phyloP scores from a whole-genome alignment of 306 rosid genomes.

The Sphenostylis stenocarpa region DNA sequence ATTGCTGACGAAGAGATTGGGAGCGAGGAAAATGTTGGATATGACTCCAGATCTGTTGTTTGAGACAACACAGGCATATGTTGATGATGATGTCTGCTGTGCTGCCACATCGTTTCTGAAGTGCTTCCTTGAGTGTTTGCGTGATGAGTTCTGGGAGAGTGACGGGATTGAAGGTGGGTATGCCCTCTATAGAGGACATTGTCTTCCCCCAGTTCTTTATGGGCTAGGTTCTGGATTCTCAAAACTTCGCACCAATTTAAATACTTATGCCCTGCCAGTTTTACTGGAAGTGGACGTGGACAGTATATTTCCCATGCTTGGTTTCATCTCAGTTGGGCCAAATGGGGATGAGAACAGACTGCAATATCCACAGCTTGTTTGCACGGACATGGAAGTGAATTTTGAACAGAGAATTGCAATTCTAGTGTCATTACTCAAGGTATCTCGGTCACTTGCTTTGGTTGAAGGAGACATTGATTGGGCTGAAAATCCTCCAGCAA shows the following conservation, averaged over 20 bases:
- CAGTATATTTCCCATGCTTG: conserved; percentile 84
- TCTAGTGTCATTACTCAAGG: conserved; percentile 92
- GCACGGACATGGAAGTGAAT: conserved; percentile 51
- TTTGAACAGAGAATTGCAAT: conserved; percentile 92
- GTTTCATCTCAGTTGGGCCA: conserved; percentile 70
- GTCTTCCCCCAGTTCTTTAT: conserved; percentile 71
- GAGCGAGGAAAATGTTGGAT: conserved; percentile 70
- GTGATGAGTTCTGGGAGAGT: conserved; percentile 86
- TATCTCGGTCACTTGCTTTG: conserved; percentile 86
- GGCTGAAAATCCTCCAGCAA: conserved; percentile 44
- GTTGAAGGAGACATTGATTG: conserved; percentile 93
- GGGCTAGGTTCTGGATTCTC: conserved; percentile 94
- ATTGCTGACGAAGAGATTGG: conserved; percentile 83
- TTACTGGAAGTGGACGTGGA: conserved; percentile 86
- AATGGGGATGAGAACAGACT: conserved; percentile 44
- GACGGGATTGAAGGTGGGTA: conserved; percentile 90
- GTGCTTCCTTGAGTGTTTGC: conserved; percentile 83
- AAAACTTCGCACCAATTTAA: conserved; percentile 88
- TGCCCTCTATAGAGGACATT: conserved; percentile 69
- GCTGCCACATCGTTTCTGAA: conserved; percentile 87
- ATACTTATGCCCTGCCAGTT: conserved; percentile 84
- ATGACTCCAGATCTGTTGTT: conserved; percentile 64
- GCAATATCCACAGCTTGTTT: conserved; percentile 47
- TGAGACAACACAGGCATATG: conserved; percentile 70
- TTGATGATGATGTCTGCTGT: conserved; percentile 93